These are phyloP conservation scores for Marsdenia floribunda DNA, from an alignment of 257 asterid genomes.

Conservation along the genomic window DNA sequence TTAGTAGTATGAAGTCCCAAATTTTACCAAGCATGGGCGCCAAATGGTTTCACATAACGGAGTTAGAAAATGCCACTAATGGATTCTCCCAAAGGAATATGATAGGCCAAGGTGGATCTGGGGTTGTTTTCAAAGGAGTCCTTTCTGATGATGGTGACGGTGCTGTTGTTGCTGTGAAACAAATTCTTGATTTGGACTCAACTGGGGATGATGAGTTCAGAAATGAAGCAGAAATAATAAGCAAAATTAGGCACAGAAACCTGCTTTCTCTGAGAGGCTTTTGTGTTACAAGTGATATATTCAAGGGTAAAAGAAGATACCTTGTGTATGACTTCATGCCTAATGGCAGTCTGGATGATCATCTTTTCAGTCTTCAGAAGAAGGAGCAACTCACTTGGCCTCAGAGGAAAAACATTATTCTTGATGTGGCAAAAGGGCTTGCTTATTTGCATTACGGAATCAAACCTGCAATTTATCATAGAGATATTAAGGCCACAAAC, in stretches of 20 bases:
- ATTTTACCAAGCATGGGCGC: slow-evolving; percentile 9
- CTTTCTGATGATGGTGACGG: slow-evolving; percentile 1
- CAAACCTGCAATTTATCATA: slow-evolving; percentile 17
- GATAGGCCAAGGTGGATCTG: slow-evolving; percentile 15
- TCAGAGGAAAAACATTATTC: slow-evolving; percentile 12
- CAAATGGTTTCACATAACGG: slow-evolving; percentile 10
- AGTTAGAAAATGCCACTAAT: slow-evolving; percentile 11
- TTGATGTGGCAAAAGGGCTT: slow-evolving; percentile 16
- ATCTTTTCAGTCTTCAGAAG: slow-evolving; percentile 6
- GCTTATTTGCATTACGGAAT: slow-evolving; percentile 16
- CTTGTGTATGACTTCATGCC: slow-evolving; percentile 18
- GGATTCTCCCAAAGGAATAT: slow-evolving; percentile 12
- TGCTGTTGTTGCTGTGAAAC: slow-evolving; percentile 10
- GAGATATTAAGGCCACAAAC: slow-evolving; percentile 18
- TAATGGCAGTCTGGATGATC: slow-evolving; percentile 16
- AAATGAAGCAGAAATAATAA: slow-evolving; percentile 17
- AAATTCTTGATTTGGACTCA: slow-evolving; percentile 10
- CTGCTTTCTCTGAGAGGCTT: slow-evolving; percentile 13
- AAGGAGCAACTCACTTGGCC: slow-evolving; percentile 10
- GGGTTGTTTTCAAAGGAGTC: slow-evolving; percentile 12
- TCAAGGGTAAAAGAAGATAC: slow-evolving; percentile 1
- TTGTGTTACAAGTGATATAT: slow-evolving; percentile 9
- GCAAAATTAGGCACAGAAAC: slow-evolving; percentile 18
- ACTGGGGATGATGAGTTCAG: slow-evolving; percentile 10
- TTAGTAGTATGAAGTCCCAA: slow-evolving; percentile 1